Evolutionary conservation across 192 early-diverging fungal genomes (phyloP), one percentile per base, ranked within the genome.

Genomic region (Bifiguratus adelaidae): DNA sequence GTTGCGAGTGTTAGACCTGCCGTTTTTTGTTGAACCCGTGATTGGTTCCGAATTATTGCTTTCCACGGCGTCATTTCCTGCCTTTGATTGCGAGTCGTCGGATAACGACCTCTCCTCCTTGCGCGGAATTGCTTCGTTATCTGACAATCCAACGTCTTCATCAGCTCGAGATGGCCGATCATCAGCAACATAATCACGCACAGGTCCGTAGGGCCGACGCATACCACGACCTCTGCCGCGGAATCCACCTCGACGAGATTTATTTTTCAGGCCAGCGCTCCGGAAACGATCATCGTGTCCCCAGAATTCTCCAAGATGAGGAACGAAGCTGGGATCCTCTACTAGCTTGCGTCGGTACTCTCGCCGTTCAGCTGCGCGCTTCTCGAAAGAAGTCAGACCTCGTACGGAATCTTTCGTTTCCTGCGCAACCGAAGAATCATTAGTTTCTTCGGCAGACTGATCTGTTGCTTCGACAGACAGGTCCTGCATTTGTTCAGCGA

Each of bases 241-340:
- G 15, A 32, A 18, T 22, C 27, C 32, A 25, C 45, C 37, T 19
- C 25, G 30, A 34, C 47, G 43, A 30, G 24, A 46, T 12, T 41
- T 50, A 32, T 75, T 68, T 22, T 58, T 71, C 32, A 76, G 26
- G 20, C 62, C 60, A 50, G 67, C 73, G 4, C 61, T 67, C 41
- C 70, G 55, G 44, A 65, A 76, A 19, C 73, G 70, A 46, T 76
- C 73, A 54, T 76, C 73, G 43, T 76, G 73, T 21, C 70, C 66
- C 73, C 73, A 76, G 35, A 76, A 76, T 42, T 69, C 60, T 6
- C 73, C 73, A 21, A 76, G 63, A 42, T 72, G 70, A 12, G 73
- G 73, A 11, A 72, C 70, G 42, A 76, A 76, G 4, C 70, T 65
- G 4, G 73, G 73, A 48, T 76, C 73, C 32, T 76, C 70, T 19